A percentile compares a stretch with the other conserved stretches of the same genome.
Conservation (phyloP, 164 flowering plant genomes). For the Hamamelis virginiana region DNA sequence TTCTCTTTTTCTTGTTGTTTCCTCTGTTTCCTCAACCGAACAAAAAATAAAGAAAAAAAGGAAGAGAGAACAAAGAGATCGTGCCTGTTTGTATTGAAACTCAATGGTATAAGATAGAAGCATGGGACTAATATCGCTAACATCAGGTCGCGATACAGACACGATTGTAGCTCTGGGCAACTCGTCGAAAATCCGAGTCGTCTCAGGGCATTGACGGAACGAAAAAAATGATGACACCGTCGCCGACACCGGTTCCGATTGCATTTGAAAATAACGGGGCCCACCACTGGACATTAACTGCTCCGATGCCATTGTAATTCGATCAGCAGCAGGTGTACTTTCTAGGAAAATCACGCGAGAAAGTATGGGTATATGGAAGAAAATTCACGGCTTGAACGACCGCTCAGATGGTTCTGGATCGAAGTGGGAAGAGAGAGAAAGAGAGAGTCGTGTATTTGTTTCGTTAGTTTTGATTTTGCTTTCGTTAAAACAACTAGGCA, state of each 20-base stretch:
- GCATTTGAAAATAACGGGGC: constrained; percentile 56
- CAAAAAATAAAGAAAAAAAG: background rate
- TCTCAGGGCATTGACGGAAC: constrained; percentile 35
- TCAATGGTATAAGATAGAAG: constrained; percentile 83
- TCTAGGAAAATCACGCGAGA: background rate
- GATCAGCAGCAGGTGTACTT: background rate
- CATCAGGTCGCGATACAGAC: constrained; percentile 93
- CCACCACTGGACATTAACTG: constrained; percentile 43
- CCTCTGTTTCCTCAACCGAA: background rate
- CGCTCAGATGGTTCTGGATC: background rate
- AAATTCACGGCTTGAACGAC: too few relatives aligned
- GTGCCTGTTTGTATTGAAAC: constrained; percentile 78
- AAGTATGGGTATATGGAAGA: background rate
- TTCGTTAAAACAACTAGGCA: background rate
- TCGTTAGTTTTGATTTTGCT: background rate
- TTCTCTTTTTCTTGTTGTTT: background rate
- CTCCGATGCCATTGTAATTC: constrained; percentile 48
- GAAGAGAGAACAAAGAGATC: background rate
- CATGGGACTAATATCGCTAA: constrained; percentile 82
- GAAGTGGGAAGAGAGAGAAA: constrained; percentile 5
- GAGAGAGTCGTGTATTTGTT: constrained; percentile 11
- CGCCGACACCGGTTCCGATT: constrained; percentile 44
- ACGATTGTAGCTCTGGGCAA: constrained; percentile 77
- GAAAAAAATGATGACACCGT: constrained; percentile 34
- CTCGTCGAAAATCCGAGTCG: constrained; percentile 79